Percentiles rank a stretch among this genome's conserved stretches.
Conservation (phyloP, 2,329 filamentous ascomycete genomes). For the Curvularia eragrostidis region DNA sequence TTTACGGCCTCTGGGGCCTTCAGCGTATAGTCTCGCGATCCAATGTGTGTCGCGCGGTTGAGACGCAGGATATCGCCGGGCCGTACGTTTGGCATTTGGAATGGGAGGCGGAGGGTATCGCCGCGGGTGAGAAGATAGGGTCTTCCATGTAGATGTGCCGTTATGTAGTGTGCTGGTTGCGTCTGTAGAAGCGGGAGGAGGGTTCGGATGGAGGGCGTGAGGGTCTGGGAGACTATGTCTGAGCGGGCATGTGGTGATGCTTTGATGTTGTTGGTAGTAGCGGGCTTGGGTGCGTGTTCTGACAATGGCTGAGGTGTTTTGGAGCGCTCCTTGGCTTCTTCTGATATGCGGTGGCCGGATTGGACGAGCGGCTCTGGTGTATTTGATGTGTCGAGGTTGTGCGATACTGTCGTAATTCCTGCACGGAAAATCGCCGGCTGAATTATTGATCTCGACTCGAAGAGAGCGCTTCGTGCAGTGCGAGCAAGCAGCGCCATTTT, state of each 20-base stretch:
- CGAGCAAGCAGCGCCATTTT: slow-evolving; percentile 54
- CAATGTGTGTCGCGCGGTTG: slow-evolving; percentile 81
- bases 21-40: slow-evolving; percentile 88
- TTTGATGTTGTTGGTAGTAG: slow-evolving; percentile 24
- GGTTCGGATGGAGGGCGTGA: slow-evolving; percentile 64
- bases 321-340: slow-evolving; percentile 33
- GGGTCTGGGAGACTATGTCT: slow-evolving; percentile 41
- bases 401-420: slow-evolving; percentile 52
- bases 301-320: slow-evolving; percentile 25
- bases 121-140: slow-evolving; percentile 77
- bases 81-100: slow-evolving; percentile 57
- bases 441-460: slow-evolving; percentile 64
- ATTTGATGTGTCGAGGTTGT: slow-evolving; percentile 48
- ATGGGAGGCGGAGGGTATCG: slow-evolving; percentile 58
- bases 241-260: slow-evolving; percentile 30
- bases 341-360: slow-evolving; percentile 51
- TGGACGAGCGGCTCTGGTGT: slow-evolving; percentile 55
- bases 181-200: slow-evolving; percentile 75
- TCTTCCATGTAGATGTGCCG: slow-evolving; percentile 77
- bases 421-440: slow-evolving; percentile 61
- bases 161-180: slow-evolving; percentile 79
- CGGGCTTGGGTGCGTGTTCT: slow-evolving; percentile 21
- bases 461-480: slow-evolving; percentile 67
- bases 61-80: slow-evolving; percentile 87
- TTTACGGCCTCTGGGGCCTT: slow-evolving; percentile 58